phyloP scores from a whole-genome alignment of 441 rosid genomes.

The Oxalis stricta region DNA sequence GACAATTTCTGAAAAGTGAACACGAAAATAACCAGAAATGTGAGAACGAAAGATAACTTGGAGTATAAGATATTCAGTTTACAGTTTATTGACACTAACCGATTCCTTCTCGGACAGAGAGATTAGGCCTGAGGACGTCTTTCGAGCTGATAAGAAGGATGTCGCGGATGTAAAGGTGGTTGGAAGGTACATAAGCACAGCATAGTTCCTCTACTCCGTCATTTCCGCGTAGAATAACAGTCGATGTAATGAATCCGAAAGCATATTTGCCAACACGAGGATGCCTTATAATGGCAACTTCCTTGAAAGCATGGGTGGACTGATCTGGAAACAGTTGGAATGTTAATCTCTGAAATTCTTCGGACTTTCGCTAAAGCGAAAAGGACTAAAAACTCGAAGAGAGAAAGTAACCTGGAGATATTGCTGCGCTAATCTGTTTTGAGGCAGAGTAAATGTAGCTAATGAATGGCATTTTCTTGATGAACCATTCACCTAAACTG shows the following conservation, averaged over 20 bases:
- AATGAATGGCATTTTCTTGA: slow-evolving; percentile 60
- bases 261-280: slow-evolving; percentile 61
- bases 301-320: slow-evolving; percentile 52
- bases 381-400: no score
- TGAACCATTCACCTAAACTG: slow-evolving; percentile 55
- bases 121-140: slow-evolving; percentile 36
- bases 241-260: slow-evolving; percentile 57
- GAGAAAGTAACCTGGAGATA: slow-evolving; percentile 38
- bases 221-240: slow-evolving; percentile 33
- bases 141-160: slow-evolving; percentile 30
- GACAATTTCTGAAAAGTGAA: slow-evolving; percentile 27
- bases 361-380: no score
- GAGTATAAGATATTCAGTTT: not conserved
- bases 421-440: slow-evolving; percentile 59
- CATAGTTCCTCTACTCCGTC: slow-evolving; percentile 42
- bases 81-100: slow-evolving; percentile 13
- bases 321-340: slow-evolving; percentile 29
- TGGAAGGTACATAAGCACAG: slow-evolving; percentile 35
- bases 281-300: slow-evolving; percentile 60
- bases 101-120: slow-evolving; percentile 32
- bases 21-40: not conserved
- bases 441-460: slow-evolving; percentile 64
- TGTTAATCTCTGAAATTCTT: no score
- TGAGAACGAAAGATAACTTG: not conserved
- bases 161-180: slow-evolving; percentile 39